phyloP scores from a whole-genome alignment of 768 basidiomycete species.

The Calocybe indica region DNA sequence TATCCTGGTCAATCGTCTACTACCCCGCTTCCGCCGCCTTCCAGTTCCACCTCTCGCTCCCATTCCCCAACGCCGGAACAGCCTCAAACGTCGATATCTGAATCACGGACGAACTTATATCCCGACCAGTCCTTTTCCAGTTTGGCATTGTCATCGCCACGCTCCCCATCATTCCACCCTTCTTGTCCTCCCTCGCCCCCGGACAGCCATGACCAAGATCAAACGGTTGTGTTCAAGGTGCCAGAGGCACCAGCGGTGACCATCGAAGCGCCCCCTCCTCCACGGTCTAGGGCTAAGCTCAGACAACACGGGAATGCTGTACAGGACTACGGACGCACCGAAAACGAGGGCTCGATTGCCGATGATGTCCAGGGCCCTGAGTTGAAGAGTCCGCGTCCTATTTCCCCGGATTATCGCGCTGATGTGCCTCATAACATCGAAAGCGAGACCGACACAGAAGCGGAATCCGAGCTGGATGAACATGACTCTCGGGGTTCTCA shows the following conservation, averaged over 20 bases:
- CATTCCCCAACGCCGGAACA: slow-evolving; percentile 11
- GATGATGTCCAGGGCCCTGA: slow-evolving; percentile 17
- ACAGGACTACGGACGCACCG: slow-evolving; percentile 15
- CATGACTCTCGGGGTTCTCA: slow-evolving; percentile 11
- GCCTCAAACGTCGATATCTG: slow-evolving; percentile 24
- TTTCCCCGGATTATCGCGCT: slow-evolving; percentile 55
- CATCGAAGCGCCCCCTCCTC: slow-evolving; percentile 17
- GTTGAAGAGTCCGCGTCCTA: slow-evolving; percentile 36
- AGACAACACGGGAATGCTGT: slow-evolving; percentile 5
- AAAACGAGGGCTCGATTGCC: no score
- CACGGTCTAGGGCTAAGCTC: slow-evolving; percentile 10
- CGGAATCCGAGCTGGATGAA: slow-evolving; percentile 39
- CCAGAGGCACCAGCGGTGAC: slow-evolving; percentile 17
- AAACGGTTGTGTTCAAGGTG: slow-evolving; percentile 33
- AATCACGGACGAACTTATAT: no score
- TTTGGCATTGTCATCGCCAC: no score
- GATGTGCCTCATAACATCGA: slow-evolving; percentile 73
- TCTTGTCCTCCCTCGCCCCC: slow-evolving; percentile 21
- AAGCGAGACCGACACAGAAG: slow-evolving; percentile 69
- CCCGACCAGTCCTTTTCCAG: no score
- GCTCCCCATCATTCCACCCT: no score
- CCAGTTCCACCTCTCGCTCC: slow-evolving; percentile 16
- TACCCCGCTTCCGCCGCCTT: not conserved
- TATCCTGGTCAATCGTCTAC: no score
- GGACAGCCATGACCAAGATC: slow-evolving; percentile 31